Evolutionary conservation across 2,329 filamentous ascomycete species (phyloP), one percentile per base, ranked within the genome.

Genomic region (Ciborinia camelliae): DNA sequence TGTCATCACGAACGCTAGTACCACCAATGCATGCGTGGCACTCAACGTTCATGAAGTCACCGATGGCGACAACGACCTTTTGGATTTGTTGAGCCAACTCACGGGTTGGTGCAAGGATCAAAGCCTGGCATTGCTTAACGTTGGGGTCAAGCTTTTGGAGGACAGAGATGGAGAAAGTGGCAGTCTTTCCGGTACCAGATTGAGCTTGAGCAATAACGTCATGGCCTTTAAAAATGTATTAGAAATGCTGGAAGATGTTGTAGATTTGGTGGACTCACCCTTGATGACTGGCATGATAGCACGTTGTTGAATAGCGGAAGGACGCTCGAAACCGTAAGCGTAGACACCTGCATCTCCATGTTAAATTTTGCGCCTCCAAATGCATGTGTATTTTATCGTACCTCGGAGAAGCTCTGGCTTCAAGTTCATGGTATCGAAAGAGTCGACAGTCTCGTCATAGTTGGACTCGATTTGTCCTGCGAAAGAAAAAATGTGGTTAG

Each of bases 201-300:
- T 99, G 95, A 76, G 95, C 95, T 86, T 99, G 95, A 71, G 96
- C 95, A 80, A 99, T 99, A 77, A 99, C 95, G 88, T 99, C 95
- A 86, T 94, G 92, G 75, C 92, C 91, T 92, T 32, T 75, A 67
- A 15, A 57, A 64, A 65, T 47, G 37, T 65, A 62, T 74, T 70
- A 72, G 68, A 64, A 28, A 67, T 32, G 45, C 50, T 26, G 66
- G 60, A 63, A 59, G 61, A 53, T 9, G 52, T 54, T 52, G 48
- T 51, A 62, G 64, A 28, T 26, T 50, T 9, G 35, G 18, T 28
- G 18, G 23, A 80, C 89, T 79, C 83, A 95, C 91, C 93, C 88
- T 98, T 97, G 86, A 99, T 98, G 79, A 99, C 95, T 77, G 95
- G 96, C 90, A 98, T 96, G 82, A 99, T 99, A 75, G 95, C 95